Percentiles rank a stretch among this genome's conserved stretches.
Evolutionary conservation across 768 basidiomycete genomes (phyloP).

Genomic region (Daedaleopsis sinensis): DNA sequence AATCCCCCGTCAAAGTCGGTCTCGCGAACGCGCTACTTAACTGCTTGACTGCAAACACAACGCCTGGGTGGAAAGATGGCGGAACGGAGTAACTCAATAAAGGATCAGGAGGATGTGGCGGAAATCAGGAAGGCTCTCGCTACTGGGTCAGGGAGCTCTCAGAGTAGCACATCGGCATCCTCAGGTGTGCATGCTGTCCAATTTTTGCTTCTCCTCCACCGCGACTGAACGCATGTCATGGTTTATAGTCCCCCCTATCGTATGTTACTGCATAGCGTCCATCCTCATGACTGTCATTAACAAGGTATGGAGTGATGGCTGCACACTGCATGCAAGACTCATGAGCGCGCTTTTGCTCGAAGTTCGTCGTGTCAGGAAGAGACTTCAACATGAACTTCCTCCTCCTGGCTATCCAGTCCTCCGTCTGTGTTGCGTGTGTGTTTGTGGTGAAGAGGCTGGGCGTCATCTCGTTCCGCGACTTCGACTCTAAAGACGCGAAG

Average conservation of each 20-base stretch:
- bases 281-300: conserved; percentile 98
- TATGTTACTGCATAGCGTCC: conserved; percentile 89
- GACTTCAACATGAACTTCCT: conserved; percentile 98
- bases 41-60: neutral
- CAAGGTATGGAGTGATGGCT: conserved; percentile 59
- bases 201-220: neutral
- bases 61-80: neutral
- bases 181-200: conserved; percentile 29
- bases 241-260: conserved; percentile 70
- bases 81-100: neutral
- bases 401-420: conserved; percentile 87
- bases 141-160: conserved; percentile 32
- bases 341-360: neutral
- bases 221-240: neutral
- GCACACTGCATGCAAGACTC: too few relatives aligned
- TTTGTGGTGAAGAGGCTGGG: conserved; percentile 69
- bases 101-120: conserved; percentile 45
- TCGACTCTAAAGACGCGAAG: conserved; percentile 83
- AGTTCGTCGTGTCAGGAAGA: conserved; percentile 95
- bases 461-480: conserved; percentile 83
- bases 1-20: neutral
- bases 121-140: conserved; percentile 56
- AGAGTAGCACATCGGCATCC: conserved; percentile 22
- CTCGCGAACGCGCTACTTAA: neutral
- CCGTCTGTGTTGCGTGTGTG: conserved; percentile 85